Conservation (phyloP, 495 filamentous ascomycete species). For the Aspergillus saccharolyticus region DNA sequence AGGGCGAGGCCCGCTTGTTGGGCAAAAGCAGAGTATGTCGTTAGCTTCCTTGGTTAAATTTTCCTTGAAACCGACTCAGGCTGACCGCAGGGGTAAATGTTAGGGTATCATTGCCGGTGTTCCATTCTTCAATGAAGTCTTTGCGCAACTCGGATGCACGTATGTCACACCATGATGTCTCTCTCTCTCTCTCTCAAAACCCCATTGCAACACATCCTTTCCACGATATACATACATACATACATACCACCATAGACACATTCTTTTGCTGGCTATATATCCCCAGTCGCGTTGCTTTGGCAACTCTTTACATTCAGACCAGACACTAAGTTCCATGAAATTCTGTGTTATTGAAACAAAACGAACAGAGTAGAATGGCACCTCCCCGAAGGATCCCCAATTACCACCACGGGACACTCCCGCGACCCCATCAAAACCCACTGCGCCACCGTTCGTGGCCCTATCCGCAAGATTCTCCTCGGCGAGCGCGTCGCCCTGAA, state of each 20-base stretch:
- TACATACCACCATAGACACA: too few relatives aligned
- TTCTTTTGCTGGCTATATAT: too few relatives aligned
- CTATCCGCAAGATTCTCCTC: constrained; percentile 78
- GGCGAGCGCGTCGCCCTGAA: constrained; percentile 93
- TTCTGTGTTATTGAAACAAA: neutral
- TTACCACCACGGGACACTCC: constrained; percentile 46
- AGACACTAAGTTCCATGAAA: too few relatives aligned
- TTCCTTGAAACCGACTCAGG: neutral
- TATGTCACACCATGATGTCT: constrained; percentile 33
- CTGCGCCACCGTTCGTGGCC: constrained; percentile 79
- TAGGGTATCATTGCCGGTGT: constrained; percentile 83
- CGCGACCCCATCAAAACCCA: constrained; percentile 30
- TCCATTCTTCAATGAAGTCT: constrained; percentile 94
- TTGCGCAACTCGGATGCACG: constrained; percentile 80
- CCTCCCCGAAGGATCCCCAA: constrained; percentile 62
- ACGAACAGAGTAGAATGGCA: constrained; percentile 73
- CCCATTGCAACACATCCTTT: too few relatives aligned
- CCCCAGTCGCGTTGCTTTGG: too few relatives aligned
- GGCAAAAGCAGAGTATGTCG: constrained; percentile 69
- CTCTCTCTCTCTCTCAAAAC: too few relatives aligned
- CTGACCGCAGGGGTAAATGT: too few relatives aligned
- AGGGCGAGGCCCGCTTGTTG: constrained; percentile 73
- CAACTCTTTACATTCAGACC: too few relatives aligned
- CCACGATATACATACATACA: constrained; percentile 1
- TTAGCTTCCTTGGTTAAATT: constrained; percentile 1